A percentile compares a stretch with the other conserved stretches of the same genome.
These are phyloP conservation scores for Sporothrix schenckii DNA, from an alignment of 2,329 filamentous ascomycete genomes.

Conservation along the genomic window DNA sequence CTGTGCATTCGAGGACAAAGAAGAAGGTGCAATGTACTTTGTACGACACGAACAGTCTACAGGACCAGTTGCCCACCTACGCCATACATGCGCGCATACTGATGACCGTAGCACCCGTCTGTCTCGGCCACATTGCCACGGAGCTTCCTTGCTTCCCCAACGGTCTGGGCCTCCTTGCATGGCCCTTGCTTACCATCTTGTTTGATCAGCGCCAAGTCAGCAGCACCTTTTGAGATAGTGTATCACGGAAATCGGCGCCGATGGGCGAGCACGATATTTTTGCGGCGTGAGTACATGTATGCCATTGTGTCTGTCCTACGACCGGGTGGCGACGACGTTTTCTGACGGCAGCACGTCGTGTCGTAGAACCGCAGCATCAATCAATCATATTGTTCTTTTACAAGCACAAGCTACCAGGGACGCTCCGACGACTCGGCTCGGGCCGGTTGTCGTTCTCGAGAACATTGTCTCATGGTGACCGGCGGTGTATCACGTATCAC, in stretches of 20 bases:
- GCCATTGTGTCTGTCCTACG: background rate
- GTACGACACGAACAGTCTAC: background rate
- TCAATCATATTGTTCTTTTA: too few relatives aligned
- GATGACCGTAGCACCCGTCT: background rate
- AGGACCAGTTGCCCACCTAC: background rate
- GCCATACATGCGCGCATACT: background rate
- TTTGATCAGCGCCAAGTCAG: background rate
- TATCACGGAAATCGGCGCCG: background rate
- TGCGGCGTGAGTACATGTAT: background rate
- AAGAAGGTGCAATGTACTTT: too few relatives aligned
- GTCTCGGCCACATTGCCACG: background rate
- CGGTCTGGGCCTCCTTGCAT: background rate
- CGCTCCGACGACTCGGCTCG: background rate
- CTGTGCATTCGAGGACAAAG: too few relatives aligned
- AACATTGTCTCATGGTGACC: background rate
- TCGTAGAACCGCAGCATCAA: too few relatives aligned
- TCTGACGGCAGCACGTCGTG: background rate
- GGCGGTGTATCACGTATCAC: conserved; percentile 1
- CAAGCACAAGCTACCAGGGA: too few relatives aligned
- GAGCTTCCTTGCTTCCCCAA: background rate
- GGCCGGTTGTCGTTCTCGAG: background rate
- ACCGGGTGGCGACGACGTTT: too few relatives aligned
- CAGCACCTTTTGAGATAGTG: background rate
- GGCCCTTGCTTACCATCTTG: background rate
- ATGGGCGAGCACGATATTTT: too few relatives aligned